Conservation (phyloP, 495 filamentous ascomycete genomes). For the Neurospora cerealis region DNA sequence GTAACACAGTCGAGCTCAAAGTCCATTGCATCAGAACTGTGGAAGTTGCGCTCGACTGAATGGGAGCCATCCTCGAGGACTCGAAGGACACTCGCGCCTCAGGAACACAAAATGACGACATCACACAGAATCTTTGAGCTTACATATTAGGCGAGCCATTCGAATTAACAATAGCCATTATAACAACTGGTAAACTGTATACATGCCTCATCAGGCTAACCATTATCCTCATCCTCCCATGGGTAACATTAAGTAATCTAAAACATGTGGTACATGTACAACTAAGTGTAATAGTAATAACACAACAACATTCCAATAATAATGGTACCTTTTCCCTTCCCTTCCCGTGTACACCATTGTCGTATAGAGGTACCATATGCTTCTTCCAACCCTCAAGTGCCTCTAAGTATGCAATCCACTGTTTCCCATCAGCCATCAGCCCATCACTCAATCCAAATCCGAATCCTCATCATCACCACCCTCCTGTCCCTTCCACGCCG, state of each 20-base stretch:
- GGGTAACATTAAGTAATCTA: not conserved
- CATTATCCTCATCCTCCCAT: not conserved
- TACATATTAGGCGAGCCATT: not conserved
- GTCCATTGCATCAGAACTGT: not conserved
- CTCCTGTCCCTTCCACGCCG: slow-evolving; percentile 31
- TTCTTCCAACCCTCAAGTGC: not conserved
- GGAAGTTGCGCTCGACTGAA: not conserved
- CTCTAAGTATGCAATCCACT: not conserved
- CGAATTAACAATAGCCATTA: not conserved
- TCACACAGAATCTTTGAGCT: not conserved
- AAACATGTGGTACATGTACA: not conserved
- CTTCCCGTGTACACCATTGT: not conserved
- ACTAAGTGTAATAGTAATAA: not conserved
- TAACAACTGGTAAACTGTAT: not conserved
- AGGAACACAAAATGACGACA: not conserved
- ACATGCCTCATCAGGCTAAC: not conserved
- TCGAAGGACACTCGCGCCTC: not conserved
- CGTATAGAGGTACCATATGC: not conserved
- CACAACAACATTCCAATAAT: not conserved
- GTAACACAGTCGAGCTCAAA: not conserved
- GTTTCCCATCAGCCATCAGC: not conserved
- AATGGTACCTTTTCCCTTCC: not conserved
- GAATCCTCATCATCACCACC: slow-evolving; percentile 24
- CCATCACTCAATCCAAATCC: slow-evolving; percentile 20
- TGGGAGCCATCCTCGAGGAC: not conserved